Evolutionary conservation across 495 filamentous ascomycete genomes (phyloP), one percentile per base, ranked within the genome.

Genomic region (Aspergillus hancockii): DNA sequence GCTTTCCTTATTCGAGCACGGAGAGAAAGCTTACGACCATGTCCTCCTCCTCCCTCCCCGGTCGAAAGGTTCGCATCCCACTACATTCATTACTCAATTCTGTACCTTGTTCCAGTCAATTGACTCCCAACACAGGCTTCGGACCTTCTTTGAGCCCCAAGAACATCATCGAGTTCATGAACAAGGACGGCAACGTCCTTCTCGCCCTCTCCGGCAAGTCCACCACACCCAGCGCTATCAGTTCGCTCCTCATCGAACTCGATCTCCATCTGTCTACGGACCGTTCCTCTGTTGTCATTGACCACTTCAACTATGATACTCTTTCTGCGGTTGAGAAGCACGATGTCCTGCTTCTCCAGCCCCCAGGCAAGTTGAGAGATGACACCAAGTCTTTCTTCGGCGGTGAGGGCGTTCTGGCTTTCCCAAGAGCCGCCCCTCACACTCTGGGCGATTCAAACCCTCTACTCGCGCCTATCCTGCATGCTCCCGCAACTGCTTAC

Each of bases 221-320:
- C 51, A 72, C 88, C 7, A 89, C 89, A 9, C 89, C 95, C 32
- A 87, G 86, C 62, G 85, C 88, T 53, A 80, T 96, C 63, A 88
- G 86, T 66, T 93, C 92, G 56, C 83, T 97, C 23, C 90, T 97
- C 57, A 79, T 91, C 61, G 93, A 98, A 75, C 78, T 97, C 69
- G 95, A 96, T 68, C 90, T 98, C 68, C 84, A 92, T 65, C 84
- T 97, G 14, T 88, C 95, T n/a, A 74, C 81, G 4, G 95, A 96
- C 68, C 89, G 91, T 63, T 88, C 87, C 40, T 84, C 89, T 34
- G 75, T 93, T 31, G 88, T 94, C 1, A 85, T 98, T 43, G 94
- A 98, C 71, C 94, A 98, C 81, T 97, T 96, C 84, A 90, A 91
- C 76, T 91, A 95, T 75, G 93, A 97, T 67, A 82, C 82, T 40